Evolutionary conservation across 208 protist species (phyloP), one percentile per base, ranked within the genome.

Genomic region (Blechomonas ayalai): DNA sequence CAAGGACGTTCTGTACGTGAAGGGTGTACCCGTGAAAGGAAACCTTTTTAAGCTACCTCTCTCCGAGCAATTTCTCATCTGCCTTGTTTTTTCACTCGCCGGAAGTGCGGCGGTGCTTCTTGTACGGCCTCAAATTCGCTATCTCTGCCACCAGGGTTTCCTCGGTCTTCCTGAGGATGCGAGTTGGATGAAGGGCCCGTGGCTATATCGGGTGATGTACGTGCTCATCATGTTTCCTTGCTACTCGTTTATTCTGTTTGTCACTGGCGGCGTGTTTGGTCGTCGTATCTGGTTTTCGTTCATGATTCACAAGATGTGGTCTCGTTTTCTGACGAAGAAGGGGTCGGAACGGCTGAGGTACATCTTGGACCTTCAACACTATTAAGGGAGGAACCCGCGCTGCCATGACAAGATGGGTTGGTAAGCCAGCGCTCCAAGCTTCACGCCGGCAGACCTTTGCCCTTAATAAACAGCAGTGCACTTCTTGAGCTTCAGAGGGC

Each of bases 261-360:
- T 66, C 33, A 67, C 73, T 40, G 82, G 76, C 19, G 62, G 64
- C n/a, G 18, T 82, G 40, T 92, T 92, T 58, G 78, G 78, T 5
- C 63, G 82, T 18, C 74, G 82, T 12, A 65, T 92, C 7, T 92
- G 82, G 82, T 92, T 92, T 44, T 80, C 74, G n/a, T 88, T 88
- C 27, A 92, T 92, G 82, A 74, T 92, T 47, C 73, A 83, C 49
- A 92, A 92, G 66, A 92, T 92, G 82, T 92, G 82, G 82, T 77
- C 68, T 1, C 78, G 82, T 34, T 83, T 88, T 33, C 53, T 92
- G 9, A 73, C 82, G 7, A 68, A 62, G 41, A 75, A 57, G 9
- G 76, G 50, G 0, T 59, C 65, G 31, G 58, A 65, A 23, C 60
- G 72, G 2, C 52, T 92, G 42, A 45, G 50, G 27, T 53, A 77